Base-by-base conservation (phyloP, 768 basidiomycete genomes). In the Agaricus bisporus region DNA sequence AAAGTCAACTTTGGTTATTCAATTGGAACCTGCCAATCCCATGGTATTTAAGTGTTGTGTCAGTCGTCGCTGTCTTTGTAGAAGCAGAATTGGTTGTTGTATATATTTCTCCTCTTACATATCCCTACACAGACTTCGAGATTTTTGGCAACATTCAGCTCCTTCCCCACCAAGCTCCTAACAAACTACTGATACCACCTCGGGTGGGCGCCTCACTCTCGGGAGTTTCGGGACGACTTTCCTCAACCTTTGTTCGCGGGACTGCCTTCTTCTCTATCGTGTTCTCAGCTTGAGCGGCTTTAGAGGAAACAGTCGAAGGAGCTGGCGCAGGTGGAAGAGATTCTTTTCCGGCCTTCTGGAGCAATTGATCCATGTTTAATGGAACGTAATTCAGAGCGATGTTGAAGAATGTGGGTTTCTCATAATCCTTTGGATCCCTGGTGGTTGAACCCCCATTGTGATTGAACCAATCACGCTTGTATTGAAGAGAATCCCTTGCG, bases 391-490 rank as follows among this genome's bases (percentile, higher is more conserved):
- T 97, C 61, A 94, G 82, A 15, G 92, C 94, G 56, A 92, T 88
- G 65, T 97, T 91, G 69, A 95, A 97, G 74, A 98, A 97, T 38
- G 92, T 62, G 14, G 91, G 91, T 64, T 95, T 95, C 72, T 86
- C 84, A 63, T 84, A 73, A 37, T 73, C 67, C 61, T 77, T 74
- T 46, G 73, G 63, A 45, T 78, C 74, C 0, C 65, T 64, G 11
- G 72, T 66, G 32, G 70, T 60, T 5, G 74, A 70, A 2, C 90
- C 90, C 2, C 90, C 89, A 61, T 90, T 90, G 64, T 77, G 78
- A 1, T 81, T 75, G 60, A 88, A 88, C 91, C 91, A 93, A 42
- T 85, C 85, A 35, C 77, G 80, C 64, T 90, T 90, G 68, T 80
- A 74, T 10, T 70, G 68, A 6, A 73, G 60, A 41, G 74, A 73